Conservation (phyloP, 225 moss, liverwort and hornwort genomes). For the Asterella californica region DNA sequence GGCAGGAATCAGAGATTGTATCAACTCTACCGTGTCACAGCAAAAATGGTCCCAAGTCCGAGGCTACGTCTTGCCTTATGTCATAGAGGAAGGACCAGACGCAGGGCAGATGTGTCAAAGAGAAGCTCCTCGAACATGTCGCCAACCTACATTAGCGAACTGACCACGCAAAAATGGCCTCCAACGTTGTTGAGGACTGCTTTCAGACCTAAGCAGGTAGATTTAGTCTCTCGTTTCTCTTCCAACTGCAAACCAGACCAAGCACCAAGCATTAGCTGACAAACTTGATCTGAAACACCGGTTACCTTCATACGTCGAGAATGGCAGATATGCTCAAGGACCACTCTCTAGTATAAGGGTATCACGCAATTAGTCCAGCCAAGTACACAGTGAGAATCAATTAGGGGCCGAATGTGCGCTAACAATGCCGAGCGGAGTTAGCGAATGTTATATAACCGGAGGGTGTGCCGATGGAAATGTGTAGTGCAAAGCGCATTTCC, state of each 20-base stretch:
- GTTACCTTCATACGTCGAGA: no score
- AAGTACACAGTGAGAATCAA: no score
- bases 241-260: constrained; percentile 39
- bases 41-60: constrained; percentile 23
- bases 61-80: constrained; percentile 12
- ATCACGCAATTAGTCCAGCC: no score
- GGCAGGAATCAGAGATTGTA: not conserved
- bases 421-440: no score
- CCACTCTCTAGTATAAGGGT: no score
- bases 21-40: constrained; percentile 10
- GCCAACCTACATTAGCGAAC: not conserved
- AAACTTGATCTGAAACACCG: not conserved
- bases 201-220: constrained; percentile 32
- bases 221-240: constrained; percentile 46
- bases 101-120: not conserved
- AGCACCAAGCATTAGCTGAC: not conserved
- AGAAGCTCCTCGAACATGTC: constrained; percentile 6
- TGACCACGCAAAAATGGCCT: constrained; percentile 13
- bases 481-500: no score
- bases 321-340: no score
- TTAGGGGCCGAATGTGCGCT: no score
- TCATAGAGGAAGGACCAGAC: constrained; percentile 2
- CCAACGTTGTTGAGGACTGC: not conserved
- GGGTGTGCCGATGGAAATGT: no score
- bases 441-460: no score